Evolutionary conservation across 306 rosid genomes (phyloP).

Genomic region (Vigna trinervia): DNA sequence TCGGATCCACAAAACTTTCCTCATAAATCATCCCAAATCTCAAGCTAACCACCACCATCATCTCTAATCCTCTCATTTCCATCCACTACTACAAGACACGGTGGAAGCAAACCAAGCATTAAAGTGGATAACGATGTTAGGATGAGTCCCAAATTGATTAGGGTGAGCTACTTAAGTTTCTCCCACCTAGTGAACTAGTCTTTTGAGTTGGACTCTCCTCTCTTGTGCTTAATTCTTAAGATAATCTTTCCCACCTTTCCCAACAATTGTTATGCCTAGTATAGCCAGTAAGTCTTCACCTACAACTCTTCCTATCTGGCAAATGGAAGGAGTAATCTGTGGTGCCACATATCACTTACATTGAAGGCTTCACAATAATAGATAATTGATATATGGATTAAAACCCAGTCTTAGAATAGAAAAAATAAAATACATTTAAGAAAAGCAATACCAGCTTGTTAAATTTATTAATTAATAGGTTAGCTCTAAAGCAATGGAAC

Average conservation of each 20-base stretch:
- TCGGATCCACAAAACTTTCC: too few species aligned
- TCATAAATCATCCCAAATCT: too few species aligned
- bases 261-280: constrained; percentile 27
- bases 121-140: too few species aligned
- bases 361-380: neutral
- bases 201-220: too few species aligned
- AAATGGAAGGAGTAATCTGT: constrained; percentile 14
- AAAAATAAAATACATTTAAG: neutral
- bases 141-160: too few species aligned
- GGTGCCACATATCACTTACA: neutral
- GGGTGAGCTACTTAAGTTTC: too few species aligned
- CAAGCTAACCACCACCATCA: too few species aligned
- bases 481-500: constrained; percentile 29
- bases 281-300: neutral
- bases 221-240: too few species aligned
- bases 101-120: too few species aligned
- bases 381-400: neutral
- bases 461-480: constrained; percentile 9
- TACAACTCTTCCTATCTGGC: constrained; percentile 5
- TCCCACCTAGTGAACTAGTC: too few species aligned
- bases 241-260: constrained; percentile 5
- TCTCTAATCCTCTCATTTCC: too few species aligned
- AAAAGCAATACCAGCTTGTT: constrained; percentile 11
- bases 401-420: neutral
- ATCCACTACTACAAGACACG: too few species aligned